Conservation (phyloP, 768 basidiomycete genomes). For the Tricholoma hemisulphureum region DNA sequence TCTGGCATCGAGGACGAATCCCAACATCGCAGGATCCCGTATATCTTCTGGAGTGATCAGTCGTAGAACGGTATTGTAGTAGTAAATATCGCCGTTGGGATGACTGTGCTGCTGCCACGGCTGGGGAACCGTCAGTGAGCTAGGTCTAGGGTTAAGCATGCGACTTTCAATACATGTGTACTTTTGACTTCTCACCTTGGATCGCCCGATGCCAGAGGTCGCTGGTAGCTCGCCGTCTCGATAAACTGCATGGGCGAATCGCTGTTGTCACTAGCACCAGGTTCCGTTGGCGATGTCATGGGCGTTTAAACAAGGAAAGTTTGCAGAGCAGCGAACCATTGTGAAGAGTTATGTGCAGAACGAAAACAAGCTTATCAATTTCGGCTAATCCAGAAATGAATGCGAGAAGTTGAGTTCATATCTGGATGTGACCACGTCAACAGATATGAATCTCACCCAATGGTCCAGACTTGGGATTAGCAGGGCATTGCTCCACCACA, state of each 20-base stretch:
- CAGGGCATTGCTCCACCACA: background rate
- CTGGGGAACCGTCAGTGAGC: slow-evolving; percentile 11
- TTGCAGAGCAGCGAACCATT: slow-evolving; percentile 9
- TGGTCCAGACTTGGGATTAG: background rate
- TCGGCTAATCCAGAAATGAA: slow-evolving; percentile 26
- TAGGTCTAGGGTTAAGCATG: background rate
- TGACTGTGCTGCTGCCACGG: slow-evolving; percentile 38
- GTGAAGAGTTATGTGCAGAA: slow-evolving; percentile 7
- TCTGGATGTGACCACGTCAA: slow-evolving; percentile 10
- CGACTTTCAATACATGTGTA: background rate
- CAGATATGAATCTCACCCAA: background rate
- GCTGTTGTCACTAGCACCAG: background rate
- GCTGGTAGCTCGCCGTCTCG: slow-evolving; percentile 19
- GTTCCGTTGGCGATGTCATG: slow-evolving; percentile 5
- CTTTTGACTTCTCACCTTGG: slow-evolving; percentile 9
- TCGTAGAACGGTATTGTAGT: slow-evolving; percentile 33
- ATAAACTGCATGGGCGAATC: slow-evolving; percentile 17
- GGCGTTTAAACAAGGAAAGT: slow-evolving; percentile 4
- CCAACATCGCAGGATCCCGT: slow-evolving; percentile 30
- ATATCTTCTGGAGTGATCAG: slow-evolving; percentile 43
- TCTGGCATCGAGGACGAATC: slow-evolving; percentile 33
- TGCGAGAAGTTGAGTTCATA: slow-evolving; percentile 17
- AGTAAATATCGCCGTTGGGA: slow-evolving; percentile 48
- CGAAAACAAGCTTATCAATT: slow-evolving; percentile 15
- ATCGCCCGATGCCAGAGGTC: slow-evolving; percentile 10